phyloP scores from a whole-genome alignment of 2,329 filamentous ascomycete species.

The Trichoderma asperellum region DNA sequence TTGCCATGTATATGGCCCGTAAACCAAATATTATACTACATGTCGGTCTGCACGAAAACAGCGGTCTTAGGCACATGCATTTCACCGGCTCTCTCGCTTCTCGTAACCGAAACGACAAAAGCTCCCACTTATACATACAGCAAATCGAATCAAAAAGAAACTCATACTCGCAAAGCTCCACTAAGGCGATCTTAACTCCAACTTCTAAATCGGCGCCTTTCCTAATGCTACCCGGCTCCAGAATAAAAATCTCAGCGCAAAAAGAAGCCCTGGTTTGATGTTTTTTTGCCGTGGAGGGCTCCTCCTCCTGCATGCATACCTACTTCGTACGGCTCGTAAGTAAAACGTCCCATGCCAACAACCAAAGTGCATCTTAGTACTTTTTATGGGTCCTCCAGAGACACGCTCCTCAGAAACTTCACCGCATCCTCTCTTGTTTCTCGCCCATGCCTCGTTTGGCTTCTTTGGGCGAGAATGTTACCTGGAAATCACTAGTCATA shows the following conservation, averaged over 20 bases:
- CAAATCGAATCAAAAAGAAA: conserved; percentile 8
- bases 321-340: background rate
- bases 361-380: background rate
- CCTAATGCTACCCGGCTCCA: conserved; percentile 32
- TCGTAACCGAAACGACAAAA: background rate
- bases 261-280: background rate
- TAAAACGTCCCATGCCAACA: background rate
- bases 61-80: background rate
- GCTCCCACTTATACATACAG: conserved; percentile 4
- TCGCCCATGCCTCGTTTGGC: conserved; percentile 3
- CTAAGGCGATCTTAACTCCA: conserved; percentile 39
- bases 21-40: background rate
- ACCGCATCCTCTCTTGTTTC: conserved; percentile 13
- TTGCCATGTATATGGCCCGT: background rate
- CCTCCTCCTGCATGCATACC: no score
- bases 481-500: background rate
- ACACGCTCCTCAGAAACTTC: conserved; percentile 8
- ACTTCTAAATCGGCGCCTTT: conserved; percentile 39
- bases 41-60: background rate
- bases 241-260: background rate
- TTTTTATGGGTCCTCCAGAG: conserved; percentile 1
- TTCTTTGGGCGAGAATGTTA: conserved; percentile 2
- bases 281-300: no score
- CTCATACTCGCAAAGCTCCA: conserved; percentile 18
- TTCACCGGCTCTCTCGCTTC: background rate